Conservation (phyloP, 768 basidiomycete species). For the Obba rivulosa region DNA sequence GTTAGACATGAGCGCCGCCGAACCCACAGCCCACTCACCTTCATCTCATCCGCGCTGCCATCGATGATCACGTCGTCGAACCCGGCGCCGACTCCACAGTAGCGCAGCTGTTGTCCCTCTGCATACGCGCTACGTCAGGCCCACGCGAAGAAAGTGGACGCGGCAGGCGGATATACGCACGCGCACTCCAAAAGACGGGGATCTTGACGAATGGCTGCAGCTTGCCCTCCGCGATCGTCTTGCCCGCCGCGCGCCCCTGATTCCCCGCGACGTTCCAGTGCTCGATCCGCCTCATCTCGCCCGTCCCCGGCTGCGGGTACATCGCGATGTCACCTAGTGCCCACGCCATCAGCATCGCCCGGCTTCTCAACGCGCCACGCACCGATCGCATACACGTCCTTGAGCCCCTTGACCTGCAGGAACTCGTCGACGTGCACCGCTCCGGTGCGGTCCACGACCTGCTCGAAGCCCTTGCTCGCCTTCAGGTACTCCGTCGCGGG, state of each 20-base stretch:
- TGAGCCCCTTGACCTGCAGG: slow-evolving; percentile 49
- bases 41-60: slow-evolving; percentile 70
- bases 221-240: slow-evolving; percentile 57
- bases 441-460: slow-evolving; percentile 63
- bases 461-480: slow-evolving; percentile 51
- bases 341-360: background rate
- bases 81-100: slow-evolving; percentile 66
- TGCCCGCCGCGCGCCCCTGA: slow-evolving; percentile 79
- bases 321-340: slow-evolving; percentile 69
- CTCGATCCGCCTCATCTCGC: slow-evolving; percentile 61
- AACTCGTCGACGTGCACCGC: slow-evolving; percentile 75
- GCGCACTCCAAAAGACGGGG: slow-evolving; percentile 89
- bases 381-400: slow-evolving; percentile 69
- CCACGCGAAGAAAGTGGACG: background rate
- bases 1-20: background rate
- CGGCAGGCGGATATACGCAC: slow-evolving; percentile 38
- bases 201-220: slow-evolving; percentile 70
- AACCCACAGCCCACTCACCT: slow-evolving; percentile 38
- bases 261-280: slow-evolving; percentile 95
- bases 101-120: slow-evolving; percentile 86
- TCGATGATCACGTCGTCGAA: slow-evolving; percentile 78
- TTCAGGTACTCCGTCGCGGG: slow-evolving; percentile 81
- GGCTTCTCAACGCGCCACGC: slow-evolving; percentile 9
- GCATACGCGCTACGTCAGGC: background rate
- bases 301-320: slow-evolving; percentile 57